Conservation (phyloP, 257 asterid genomes). For the Gentiana dahurica region DNA sequence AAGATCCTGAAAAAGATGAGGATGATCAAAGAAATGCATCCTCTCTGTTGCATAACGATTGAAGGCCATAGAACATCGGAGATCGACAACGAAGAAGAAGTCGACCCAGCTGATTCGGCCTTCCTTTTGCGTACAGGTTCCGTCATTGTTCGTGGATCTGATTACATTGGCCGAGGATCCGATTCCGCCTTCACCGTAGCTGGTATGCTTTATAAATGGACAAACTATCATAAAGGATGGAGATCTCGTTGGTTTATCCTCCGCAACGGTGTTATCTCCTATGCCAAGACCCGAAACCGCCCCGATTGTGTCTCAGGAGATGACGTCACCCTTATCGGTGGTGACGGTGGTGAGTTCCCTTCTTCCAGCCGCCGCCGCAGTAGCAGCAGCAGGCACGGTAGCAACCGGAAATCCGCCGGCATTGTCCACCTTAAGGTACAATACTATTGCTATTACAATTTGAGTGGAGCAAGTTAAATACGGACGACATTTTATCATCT, state of each 20-base stretch:
- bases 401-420: conserved; percentile 37
- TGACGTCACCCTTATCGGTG: conserved; percentile 27
- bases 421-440: conserved; percentile 76
- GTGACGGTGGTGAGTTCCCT: conserved; percentile 2
- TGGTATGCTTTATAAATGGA: conserved; percentile 82
- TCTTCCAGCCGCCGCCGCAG: conserved; percentile 31
- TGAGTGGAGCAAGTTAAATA: no score
- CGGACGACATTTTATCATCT: no score
- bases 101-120: conserved; percentile 50
- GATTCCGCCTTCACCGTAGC: conserved; percentile 52
- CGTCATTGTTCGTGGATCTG: conserved; percentile 64
- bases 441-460: no score
- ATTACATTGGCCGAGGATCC: conserved; percentile 47
- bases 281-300: conserved; percentile 51
- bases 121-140: conserved; percentile 59
- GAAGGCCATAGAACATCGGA: conserved; percentile 38
- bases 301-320: conserved; percentile 37
- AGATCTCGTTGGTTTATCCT: conserved; percentile 91
- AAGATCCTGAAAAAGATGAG: conserved; percentile 36
- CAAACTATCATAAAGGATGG: conserved; percentile 93
- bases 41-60: conserved; percentile 77
- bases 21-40: conserved; percentile 78
- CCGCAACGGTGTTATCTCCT: conserved; percentile 64
- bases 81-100: conserved; percentile 30
- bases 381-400: conserved; percentile 25